phyloP scores from a whole-genome alignment of 1,139 yeast genomes.

The Diutina pseudorugosa region DNA sequence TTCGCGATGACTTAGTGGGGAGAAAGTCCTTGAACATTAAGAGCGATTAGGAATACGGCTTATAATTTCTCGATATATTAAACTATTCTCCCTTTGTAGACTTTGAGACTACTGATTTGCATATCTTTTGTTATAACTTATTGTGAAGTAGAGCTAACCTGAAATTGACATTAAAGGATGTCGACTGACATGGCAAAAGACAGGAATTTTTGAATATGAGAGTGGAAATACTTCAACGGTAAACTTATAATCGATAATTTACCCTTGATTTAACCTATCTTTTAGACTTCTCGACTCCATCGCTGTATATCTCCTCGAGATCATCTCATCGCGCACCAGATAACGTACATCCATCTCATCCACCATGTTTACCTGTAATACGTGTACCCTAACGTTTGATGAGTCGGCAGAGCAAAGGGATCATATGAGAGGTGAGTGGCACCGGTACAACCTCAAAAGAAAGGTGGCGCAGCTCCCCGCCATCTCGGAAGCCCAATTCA shows the following conservation, averaged over 20 bases:
- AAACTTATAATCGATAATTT: too few relatives aligned
- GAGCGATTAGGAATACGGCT: too few relatives aligned
- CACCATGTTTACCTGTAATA: conserved; percentile 55
- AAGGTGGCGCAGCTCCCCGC: conserved; percentile 80
- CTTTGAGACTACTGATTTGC: too few relatives aligned
- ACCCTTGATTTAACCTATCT: not conserved
- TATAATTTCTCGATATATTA: too few relatives aligned
- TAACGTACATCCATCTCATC: not conserved
- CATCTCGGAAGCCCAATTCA: conserved; percentile 68
- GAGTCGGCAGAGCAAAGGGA: conserved; percentile 71
- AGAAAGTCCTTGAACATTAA: not conserved
- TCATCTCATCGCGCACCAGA: conserved; percentile 4
- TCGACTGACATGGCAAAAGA: too few relatives aligned
- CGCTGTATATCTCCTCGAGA: not conserved
- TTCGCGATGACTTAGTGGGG: not conserved
- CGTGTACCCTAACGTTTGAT: conserved; percentile 72
- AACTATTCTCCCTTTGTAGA: too few relatives aligned
- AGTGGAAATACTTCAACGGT: too few relatives aligned
- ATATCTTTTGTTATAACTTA: too few relatives aligned
- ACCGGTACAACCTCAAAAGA: conserved; percentile 81
- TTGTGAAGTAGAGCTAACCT: too few relatives aligned
- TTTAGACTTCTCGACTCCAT: not conserved
- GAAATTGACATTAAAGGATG: too few relatives aligned
- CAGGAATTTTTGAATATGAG: too few relatives aligned
- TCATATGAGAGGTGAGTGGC: conserved; percentile 98